Percentiles rank a stretch among this genome's conserved stretches.
Evolutionary conservation across 1,284 basidiomycete genomes (phyloP).

Genomic region (Fomitopsis palustris): DNA sequence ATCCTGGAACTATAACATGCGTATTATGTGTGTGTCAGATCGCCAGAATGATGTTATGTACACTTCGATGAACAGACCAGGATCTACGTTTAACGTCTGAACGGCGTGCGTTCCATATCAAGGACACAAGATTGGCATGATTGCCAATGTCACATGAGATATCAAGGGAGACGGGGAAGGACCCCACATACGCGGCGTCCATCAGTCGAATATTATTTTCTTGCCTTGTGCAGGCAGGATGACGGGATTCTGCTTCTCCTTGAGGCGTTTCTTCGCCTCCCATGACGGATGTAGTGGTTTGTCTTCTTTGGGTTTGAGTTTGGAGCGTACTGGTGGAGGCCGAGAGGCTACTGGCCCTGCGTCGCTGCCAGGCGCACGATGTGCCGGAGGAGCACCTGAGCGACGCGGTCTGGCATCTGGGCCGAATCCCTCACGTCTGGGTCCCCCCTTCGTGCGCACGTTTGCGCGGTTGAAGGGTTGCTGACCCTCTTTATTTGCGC

Average conservation of each 20-base stretch:
- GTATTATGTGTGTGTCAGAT: no score
- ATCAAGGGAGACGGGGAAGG: background rate
- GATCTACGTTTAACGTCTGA: no score
- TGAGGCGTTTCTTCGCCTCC: slow-evolving; percentile 83
- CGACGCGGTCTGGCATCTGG: background rate
- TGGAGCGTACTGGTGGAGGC: background rate
- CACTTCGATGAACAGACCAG: no score
- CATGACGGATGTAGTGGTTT: slow-evolving; percentile 82
- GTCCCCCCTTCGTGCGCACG: slow-evolving; percentile 12
- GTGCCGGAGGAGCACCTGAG: background rate
- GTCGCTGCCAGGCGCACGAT: background rate
- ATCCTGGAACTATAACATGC: no score
- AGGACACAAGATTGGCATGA: no score
- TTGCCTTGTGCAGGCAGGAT: slow-evolving; percentile 62
- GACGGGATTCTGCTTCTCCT: slow-evolving; percentile 54
- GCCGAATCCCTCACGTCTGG: background rate
- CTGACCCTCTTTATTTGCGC: slow-evolving; percentile 10
- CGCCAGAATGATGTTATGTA: no score
- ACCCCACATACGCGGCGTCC: background rate
- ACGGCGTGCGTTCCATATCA: no score
- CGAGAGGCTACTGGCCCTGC: background rate
- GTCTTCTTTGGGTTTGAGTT: slow-evolving; percentile 26
- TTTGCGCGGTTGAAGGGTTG: background rate
- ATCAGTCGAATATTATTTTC: slow-evolving; percentile 58
- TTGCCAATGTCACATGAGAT: no score